Conservation (phyloP, 1,284 basidiomycete species). For the Tilletia horrida region DNA sequence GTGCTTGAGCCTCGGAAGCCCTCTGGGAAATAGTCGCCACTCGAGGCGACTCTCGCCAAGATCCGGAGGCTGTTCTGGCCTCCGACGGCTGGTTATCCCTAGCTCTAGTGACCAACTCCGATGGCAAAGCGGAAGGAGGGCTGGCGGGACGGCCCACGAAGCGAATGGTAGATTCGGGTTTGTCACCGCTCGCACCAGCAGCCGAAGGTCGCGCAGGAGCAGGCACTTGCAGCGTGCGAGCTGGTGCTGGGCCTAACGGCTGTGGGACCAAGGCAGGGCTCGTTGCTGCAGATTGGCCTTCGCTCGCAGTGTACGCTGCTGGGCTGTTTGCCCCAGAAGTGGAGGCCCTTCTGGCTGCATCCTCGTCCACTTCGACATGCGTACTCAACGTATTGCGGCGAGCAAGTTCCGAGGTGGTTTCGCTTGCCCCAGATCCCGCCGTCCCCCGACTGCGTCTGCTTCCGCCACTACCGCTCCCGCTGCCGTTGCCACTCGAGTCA, state of each 20-base stretch:
- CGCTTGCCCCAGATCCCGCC: neutral
- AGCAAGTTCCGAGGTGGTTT: neutral
- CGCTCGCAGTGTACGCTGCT: neutral
- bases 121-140: neutral
- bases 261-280: neutral
- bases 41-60: constrained; percentile 12
- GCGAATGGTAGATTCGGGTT: neutral
- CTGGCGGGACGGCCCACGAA: neutral
- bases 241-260: neutral
- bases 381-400: neutral
- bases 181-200: neutral
- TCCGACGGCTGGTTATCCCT: neutral
- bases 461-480: neutral
- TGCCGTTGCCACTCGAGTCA: neutral
- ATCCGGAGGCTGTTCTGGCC: neutral
- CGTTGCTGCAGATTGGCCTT: neutral
- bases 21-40: constrained; percentile 5
- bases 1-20: neutral
- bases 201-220: neutral
- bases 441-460: neutral
- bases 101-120: neutral
- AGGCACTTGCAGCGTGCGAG: neutral
- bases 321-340: neutral
- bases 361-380: constrained; percentile 1
- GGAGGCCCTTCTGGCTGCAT: neutral